Base-by-base conservation (phyloP, 805 yeast genomes). In the Kodamaea sagamina region DNA sequence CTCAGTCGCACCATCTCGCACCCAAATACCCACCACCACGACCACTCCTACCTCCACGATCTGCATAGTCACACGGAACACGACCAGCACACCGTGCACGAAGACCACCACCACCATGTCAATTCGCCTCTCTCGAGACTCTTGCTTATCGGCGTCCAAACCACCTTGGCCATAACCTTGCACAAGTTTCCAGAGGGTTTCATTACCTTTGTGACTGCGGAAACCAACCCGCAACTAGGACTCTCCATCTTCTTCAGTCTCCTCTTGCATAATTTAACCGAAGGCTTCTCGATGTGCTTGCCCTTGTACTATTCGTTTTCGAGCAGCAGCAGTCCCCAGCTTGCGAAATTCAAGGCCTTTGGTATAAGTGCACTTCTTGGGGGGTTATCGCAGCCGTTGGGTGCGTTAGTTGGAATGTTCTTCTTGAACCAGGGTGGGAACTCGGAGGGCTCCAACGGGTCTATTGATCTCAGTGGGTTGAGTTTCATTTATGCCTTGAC, bases 131-230 rank as follows among this genome's bases (percentile, higher is more conserved):
- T 84, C 12, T 83, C 95, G 0, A 75, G 87, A 45, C 65, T 92
- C n/a, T 64, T 92, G 8, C 79, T 95, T 4, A 89, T 92, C 45
- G 97, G 97, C 3, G 61, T 93, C 16, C 97, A 93, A 61, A 92
- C 98, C 0, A 81, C 90, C 5, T 61, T 90, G 39, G 98, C 96
- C 0, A 79, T 92, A 21, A 78, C 95, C 0, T 65, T 93, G 21
- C 99, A 92, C 66, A 90, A 93, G 60, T 73, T 92, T 18, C 99
- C 99, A 0, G 99, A 92, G 64, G 99, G 99, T 0, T 87, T 92
- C 56, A 81, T 92, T 42, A 84, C 95, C 36, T 92, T 79, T 60
- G 86, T 85, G 25, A 89, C 93, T 0, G 75, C 89, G 2, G 86
- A 84, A 55, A 79, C 85, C 1, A 65, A 74, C 46, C 68, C 71